Base-by-base conservation (phyloP, 2,329 filamentous ascomycete genomes). In the Epichloe gansuensis region DNA sequence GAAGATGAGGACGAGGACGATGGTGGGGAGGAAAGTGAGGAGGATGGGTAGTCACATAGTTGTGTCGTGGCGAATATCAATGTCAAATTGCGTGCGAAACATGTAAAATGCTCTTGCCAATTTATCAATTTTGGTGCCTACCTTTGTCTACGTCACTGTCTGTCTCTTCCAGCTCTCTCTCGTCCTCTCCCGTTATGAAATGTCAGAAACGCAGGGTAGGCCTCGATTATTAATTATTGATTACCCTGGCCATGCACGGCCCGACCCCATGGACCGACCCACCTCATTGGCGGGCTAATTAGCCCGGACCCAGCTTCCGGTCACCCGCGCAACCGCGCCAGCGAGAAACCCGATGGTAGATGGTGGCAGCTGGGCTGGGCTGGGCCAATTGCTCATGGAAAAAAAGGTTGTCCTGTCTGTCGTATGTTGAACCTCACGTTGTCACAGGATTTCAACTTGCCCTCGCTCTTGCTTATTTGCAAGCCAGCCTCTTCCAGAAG, bases 1-100 rank as follows among this genome's bases (percentile, higher is more conserved):
- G 67, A 68, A 0, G 67, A 66, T 4, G 69, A 69, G 1, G 67
- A 67, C 25, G 65, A 66, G 4, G 65, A 68, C 11, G 64, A 65
- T 7, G 54, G 59, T 15, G 62, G 65, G 12, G 50, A 54, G 4
- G 54, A 57, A n/a, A 52, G 45, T 48, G 51, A 46, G 6, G 51
- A 43, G 6, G 51, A 53, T 28, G 48, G 35, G 23, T 45, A 44
- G 28, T 15, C 12, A 11, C 23, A 9, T 21, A 1, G 31, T 17
- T 11, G 41, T 25, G 12, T 44, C 31, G 9, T 31, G 28, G 8
- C 28, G 28, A 1, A 12, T 9, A 12, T 4, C 17, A 43, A 43
- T 17, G 9, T 38, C 25, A 5, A 25, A 25, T 6, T 5, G 25
- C 25, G 25, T 25, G 28, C 28, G 28, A 31, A 31, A 31, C 4